Evolutionary conservation across 1,139 yeast genomes (phyloP), one percentile per base, ranked within the genome.

Genomic region (Zygosaccharomyces sapae): DNA sequence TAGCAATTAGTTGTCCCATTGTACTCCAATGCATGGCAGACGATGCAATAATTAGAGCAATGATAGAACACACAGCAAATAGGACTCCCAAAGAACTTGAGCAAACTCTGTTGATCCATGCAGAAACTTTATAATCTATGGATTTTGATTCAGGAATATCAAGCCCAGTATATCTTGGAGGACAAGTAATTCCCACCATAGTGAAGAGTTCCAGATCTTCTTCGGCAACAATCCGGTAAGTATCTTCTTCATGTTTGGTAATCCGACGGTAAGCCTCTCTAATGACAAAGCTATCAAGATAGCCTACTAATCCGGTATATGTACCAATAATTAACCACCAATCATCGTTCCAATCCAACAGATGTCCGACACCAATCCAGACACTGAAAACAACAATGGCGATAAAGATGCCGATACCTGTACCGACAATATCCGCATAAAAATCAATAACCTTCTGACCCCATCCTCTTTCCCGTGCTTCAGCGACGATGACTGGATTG

Each of bases 241-340:
- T 63, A 1, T 38, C 38, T 31, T 67, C 61, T 45, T 67, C 70
- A 38, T 65, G 58, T 9, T 51, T 36, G 2, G 65, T 61, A 22
- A 62, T 61, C 38, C 68, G 57, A 40, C 57, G 61, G 41, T 66
- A 70, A n/a, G 66, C 67, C 42, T 69, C 67, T 53, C 74, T 59
- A 36, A 70, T 55, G 20, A 65, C 68, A 50, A 68, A 70, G 2
- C 74, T 73, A 51, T 70, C 74, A 34, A 67, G 50, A 50, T 69
- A 70, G 3, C 74, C 73, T 30, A 70, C 58, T 24, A 70, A 57
- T 18, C 74, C 74, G 0, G 74, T 68, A 49, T 70, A 70, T 2
- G 74, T 68, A 42, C 74, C 74, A 51, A 70, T 70, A 33, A 70
- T 68, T 31, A 70, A 55, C 72, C 73, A 70, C 74, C 74, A 70